Base-by-base conservation (phyloP, 1,284 basidiomycete genomes). In the Pholiota adiposa region DNA sequence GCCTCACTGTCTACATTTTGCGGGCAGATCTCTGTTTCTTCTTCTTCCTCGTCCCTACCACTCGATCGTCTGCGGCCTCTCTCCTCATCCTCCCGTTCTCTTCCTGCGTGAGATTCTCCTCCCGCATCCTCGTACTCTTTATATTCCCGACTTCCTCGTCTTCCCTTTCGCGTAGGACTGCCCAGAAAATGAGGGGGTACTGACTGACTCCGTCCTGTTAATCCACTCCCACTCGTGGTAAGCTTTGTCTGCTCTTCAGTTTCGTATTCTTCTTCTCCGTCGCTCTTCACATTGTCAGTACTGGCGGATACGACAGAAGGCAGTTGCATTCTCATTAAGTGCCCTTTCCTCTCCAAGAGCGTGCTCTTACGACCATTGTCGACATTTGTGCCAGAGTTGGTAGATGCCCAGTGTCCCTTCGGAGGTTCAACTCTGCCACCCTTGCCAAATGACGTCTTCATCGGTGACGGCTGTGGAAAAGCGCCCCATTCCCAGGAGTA, bases 401-500 rank as follows among this genome's bases (percentile, higher is more conserved):
- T 31, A 46, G 51, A 65, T 33, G 54, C 48, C 56, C 54, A 53
- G 33, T 61, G 31, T 5, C 19, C 51, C 51, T 63, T 62, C 27
- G 65, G 60, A 19, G 58, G 40, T 53, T 78, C 73, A 3, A 75
- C 53, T 38, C 75, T 66, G 4, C 71, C 72, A 6, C 73, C 70
- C 56, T 78, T 77, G 19, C 76, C 71, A 67, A 89, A 86, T 5
- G 80, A 76, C 0, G 81, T 65, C 54, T 82, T 82, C 67, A 87
- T 75, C 1, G 88, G 89, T 8, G 90, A 90, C 19, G 84, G 88
- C 67, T 89, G 88, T n/a, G 91, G 92, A 68, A 93, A 92, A 18
- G 82, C 87, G 34, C 91, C 91, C 92, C 91, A 93, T 65, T 93
- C 91, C 92, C 91, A 93, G 2, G 88, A 89, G 69, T 93, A 93